Conservation (phyloP, 1,139 yeast genomes). For the Yamadazyma membranifaciens region DNA sequence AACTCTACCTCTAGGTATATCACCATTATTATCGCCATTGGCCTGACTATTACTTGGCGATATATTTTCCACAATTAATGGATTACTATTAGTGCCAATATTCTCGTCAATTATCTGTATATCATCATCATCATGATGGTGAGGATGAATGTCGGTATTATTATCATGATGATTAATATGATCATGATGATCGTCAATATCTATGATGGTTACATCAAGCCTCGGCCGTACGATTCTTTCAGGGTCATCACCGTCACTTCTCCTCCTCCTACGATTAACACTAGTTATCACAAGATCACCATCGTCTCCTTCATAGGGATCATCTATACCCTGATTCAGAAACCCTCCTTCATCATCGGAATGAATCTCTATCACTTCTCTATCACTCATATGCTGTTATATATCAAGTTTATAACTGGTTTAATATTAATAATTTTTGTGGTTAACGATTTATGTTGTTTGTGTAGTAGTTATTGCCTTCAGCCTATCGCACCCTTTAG, state of each 20-base stretch:
- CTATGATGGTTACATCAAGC: constrained; percentile 14
- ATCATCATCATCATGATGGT: constrained; percentile 20
- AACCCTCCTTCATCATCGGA: constrained; percentile 3
- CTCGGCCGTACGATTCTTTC: neutral
- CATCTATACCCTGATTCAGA: neutral
- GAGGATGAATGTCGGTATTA: neutral
- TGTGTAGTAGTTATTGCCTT: neutral
- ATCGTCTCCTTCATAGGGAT: constrained; percentile 1
- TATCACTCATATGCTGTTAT: constrained; percentile 6
- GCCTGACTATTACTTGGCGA: neutral
- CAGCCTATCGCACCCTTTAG: too few species aligned
- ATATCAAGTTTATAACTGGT: too few species aligned
- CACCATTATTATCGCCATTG: neutral
- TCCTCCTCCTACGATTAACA: constrained; percentile 1
- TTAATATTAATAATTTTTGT: too few species aligned
- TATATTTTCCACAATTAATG: constrained; percentile 1
- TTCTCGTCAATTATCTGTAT: constrained; percentile 24
- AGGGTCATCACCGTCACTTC: constrained; percentile 1
- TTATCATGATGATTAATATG: constrained; percentile 8
- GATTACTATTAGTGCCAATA: constrained; percentile 3
- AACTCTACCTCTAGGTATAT: neutral
- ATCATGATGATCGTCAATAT: constrained; percentile 9
- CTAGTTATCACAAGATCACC: constrained; percentile 1
- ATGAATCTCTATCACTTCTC: constrained; percentile 7
- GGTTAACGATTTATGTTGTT: neutral